Conservation (phyloP, 1,284 basidiomycete genomes). For the Gomphus bonarii region DNA sequence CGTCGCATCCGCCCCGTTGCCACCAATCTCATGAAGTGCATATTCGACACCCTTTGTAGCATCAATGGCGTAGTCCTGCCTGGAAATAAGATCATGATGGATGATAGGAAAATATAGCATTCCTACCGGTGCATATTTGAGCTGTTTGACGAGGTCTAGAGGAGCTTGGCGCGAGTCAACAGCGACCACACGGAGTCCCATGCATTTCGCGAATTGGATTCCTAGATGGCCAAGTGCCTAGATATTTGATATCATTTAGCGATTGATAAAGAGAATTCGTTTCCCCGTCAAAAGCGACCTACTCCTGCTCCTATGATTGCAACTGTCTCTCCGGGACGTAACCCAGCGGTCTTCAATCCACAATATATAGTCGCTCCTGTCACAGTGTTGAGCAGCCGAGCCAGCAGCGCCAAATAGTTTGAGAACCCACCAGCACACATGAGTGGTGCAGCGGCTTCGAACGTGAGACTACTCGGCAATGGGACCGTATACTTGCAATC, state of each 20-base stretch:
- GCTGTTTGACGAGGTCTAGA: conserved; percentile 15
- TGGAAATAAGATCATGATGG: background rate
- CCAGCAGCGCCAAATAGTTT: background rate
- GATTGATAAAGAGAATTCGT: background rate
- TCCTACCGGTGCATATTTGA: conserved; percentile 14
- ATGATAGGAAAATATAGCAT: background rate
- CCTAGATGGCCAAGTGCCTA: conserved; percentile 16
- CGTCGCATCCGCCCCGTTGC: conserved; percentile 12
- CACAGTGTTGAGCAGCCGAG: background rate
- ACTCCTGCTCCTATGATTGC: conserved; percentile 17
- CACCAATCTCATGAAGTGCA: conserved; percentile 4
- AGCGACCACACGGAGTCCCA: conserved; percentile 17
- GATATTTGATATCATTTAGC: background rate
- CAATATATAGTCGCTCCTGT: conserved; percentile 14
- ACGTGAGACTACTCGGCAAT: conserved; percentile 21
- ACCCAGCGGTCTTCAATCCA: conserved; percentile 8
- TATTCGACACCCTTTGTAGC: conserved; percentile 6
- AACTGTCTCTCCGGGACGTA: conserved; percentile 12
- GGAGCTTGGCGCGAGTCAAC: conserved; percentile 17
- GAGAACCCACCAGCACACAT: conserved; percentile 17
- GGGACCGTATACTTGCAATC: conserved; percentile 18
- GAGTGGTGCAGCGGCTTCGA: conserved; percentile 24
- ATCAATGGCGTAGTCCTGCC: conserved; percentile 6
- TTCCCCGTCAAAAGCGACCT: background rate
- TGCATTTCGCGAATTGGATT: conserved; percentile 18